phyloP scores from a whole-genome alignment of 164 flowering plant species.

The Chimonanthus salicifolius region DNA sequence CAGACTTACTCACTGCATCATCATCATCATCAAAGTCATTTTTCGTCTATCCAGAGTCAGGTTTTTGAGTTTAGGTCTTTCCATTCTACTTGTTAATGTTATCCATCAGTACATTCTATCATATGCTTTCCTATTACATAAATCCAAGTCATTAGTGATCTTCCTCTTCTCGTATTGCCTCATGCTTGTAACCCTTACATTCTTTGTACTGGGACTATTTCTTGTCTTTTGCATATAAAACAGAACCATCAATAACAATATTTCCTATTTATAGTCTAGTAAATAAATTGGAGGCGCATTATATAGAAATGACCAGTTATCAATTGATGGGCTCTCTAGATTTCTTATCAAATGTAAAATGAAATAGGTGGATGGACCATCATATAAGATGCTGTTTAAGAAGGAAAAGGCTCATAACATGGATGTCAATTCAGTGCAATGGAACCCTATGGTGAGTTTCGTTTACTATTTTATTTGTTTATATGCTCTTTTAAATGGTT shows the following conservation, averaged over 20 bases:
- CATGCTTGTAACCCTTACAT: no score
- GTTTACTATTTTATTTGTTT: neutral
- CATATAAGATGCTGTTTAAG: slow-evolving; percentile 54
- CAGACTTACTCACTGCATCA: no score
- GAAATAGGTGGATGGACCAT: slow-evolving; percentile 64
- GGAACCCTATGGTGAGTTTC: slow-evolving; percentile 68
- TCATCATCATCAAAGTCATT: neutral
- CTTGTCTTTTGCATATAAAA: no score
- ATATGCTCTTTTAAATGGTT: neutral
- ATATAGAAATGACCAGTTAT: neutral
- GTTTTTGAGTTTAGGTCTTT: neutral
- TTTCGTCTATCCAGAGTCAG: neutral
- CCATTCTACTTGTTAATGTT: neutral
- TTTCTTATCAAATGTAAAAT: neutral
- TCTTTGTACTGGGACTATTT: no score
- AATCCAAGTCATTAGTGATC: neutral
- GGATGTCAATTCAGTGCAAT: slow-evolving; percentile 90
- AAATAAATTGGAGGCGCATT: neutral
- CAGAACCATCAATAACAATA: no score
- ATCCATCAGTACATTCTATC: neutral
- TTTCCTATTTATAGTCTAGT: neutral
- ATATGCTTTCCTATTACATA: neutral
- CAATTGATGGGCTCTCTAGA: neutral
- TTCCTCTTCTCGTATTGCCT: neutral
- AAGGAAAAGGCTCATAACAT: slow-evolving; percentile 88